A percentile compares a stretch with the other conserved stretches of the same genome.
phyloP scores from a whole-genome alignment of 768 basidiomycete genomes.

The Leccinum disarticulatum region DNA sequence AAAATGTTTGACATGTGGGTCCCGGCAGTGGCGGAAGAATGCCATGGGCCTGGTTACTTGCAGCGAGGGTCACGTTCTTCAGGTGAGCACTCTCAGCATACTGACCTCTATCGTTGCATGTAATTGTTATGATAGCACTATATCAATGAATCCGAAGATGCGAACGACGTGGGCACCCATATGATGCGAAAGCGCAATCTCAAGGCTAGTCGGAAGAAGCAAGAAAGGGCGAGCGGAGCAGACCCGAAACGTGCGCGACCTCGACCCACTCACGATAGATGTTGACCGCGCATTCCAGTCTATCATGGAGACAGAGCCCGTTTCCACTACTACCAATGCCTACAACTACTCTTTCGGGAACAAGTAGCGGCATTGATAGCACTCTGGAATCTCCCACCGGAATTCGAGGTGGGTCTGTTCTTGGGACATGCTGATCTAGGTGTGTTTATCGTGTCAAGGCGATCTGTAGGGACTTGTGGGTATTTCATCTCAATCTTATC shows the following conservation, averaged over 20 bases:
- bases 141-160: slow-evolving; percentile 73
- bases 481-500: slow-evolving; percentile 63
- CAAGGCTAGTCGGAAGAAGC: slow-evolving; percentile 56
- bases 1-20: slow-evolving; percentile 78
- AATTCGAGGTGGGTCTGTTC: slow-evolving; percentile 65
- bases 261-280: not conserved
- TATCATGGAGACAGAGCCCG: slow-evolving; percentile 80
- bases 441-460: slow-evolving; percentile 41
- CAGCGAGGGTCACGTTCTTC: slow-evolving; percentile 88
- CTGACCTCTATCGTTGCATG: not conserved
- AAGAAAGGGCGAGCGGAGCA: slow-evolving; percentile 46
- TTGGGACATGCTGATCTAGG: not conserved
- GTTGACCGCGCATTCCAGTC: slow-evolving; percentile 45
- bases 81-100: slow-evolving; percentile 49
- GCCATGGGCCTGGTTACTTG: slow-evolving; percentile 81
- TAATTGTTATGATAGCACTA: slow-evolving; percentile 56
- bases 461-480: slow-evolving; percentile 81
- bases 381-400: slow-evolving; percentile 71
- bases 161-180: slow-evolving; percentile 62
- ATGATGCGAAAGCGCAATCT: slow-evolving; percentile 63
- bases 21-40: slow-evolving; percentile 86
- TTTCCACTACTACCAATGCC: slow-evolving; percentile 80
- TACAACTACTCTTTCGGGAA: slow-evolving; percentile 77
- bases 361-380: slow-evolving; percentile 62
- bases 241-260: slow-evolving; percentile 56